Percentiles rank a stretch among this genome's conserved stretches.
Evolutionary conservation across 768 basidiomycete species (phyloP).

Genomic region (Leccinellum luteum): DNA sequence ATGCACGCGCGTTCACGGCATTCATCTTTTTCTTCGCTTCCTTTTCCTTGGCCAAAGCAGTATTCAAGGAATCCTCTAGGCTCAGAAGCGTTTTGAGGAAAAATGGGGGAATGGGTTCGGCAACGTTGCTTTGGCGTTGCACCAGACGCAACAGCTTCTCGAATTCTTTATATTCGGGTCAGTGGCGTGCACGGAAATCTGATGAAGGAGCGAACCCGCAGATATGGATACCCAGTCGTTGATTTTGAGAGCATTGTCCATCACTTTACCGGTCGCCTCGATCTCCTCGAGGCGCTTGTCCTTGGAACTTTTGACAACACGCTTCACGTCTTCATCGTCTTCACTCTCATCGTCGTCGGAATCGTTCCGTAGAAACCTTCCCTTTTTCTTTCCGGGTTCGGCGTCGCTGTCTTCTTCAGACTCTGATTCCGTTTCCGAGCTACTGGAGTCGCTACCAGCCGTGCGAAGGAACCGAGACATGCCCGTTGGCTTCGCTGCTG

Average conservation of each 20-base stretch:
- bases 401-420: conserved; percentile 57
- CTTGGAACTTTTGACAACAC: conserved; percentile 77
- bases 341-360: conserved; percentile 51
- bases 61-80: conserved; percentile 75
- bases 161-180: conserved; percentile 62
- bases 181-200: not conserved
- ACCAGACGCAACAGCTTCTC: conserved; percentile 93
- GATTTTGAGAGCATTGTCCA: conserved; percentile 94
- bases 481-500: conserved; percentile 27
- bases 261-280: conserved; percentile 85
- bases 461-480: conserved; percentile 81
- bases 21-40: conserved; percentile 96
- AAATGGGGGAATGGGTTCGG: conserved; percentile 85
- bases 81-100: conserved; percentile 71
- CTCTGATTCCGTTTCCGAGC: conserved; percentile 53
- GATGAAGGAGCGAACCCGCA: conserved; percentile 53
- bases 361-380: conserved; percentile 42
- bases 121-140: conserved; percentile 78
- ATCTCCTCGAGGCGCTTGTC: conserved; percentile 94
- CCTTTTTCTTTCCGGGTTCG: conserved; percentile 39
- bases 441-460: conserved; percentile 54
- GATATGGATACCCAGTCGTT: conserved; percentile 96
- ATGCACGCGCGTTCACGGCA: conserved; percentile 86
- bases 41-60: conserved; percentile 80
- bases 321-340: conserved; percentile 72